Base-by-base conservation (phyloP, 768 basidiomycete species). In the Collybia sp. region DNA sequence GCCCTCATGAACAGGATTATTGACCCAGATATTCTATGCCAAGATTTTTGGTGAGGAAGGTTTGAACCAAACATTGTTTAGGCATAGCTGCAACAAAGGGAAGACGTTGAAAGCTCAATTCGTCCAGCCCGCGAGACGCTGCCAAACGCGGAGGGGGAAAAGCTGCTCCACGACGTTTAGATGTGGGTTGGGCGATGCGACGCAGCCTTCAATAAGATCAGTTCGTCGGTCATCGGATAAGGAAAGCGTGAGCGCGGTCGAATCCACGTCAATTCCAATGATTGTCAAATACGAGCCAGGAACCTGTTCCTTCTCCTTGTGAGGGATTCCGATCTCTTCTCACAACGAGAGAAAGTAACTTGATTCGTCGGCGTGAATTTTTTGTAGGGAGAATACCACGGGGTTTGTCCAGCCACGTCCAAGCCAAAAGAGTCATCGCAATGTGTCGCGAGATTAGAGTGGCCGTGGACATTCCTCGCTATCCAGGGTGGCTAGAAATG, bases 41-140 rank as follows among this genome's bases (percentile, higher is more conserved):
- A 34, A 9, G 6, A 49, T 39, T 0, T 20, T 18, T 39, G 66
- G 64, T 0, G 60, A 60, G 0, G 38, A 19, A 1, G 62, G 64
- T 49, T 70, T 71, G 5, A 20, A 45, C 41, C 71, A 71, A 3
- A 63, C 8, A 6, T 51, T 42, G 4, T 39, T 51, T 2, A 71
- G 53, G 1, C 47, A 55, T 0, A 67, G 70, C 0, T 53, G 48
- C 0, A 67, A 45, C 0, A 65, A 49, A 0, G 68, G 67, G 19
- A 51, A 64, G 2, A 67, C 65, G 42, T 72, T 72, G 30, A 72
- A 53, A 0, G 53, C 43, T 69, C 72, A 75, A 45, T 72, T 75
- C 10, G 66, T 34, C 51, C 60, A 66, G 0, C 73, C 72, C 0
- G 59, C 61, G 2, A 72, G 45, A 0, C 34, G 36, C 40, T 67